Evolutionary conservation across 169 alveolate species (phyloP).

Genomic region (Neospora caninum): DNA sequence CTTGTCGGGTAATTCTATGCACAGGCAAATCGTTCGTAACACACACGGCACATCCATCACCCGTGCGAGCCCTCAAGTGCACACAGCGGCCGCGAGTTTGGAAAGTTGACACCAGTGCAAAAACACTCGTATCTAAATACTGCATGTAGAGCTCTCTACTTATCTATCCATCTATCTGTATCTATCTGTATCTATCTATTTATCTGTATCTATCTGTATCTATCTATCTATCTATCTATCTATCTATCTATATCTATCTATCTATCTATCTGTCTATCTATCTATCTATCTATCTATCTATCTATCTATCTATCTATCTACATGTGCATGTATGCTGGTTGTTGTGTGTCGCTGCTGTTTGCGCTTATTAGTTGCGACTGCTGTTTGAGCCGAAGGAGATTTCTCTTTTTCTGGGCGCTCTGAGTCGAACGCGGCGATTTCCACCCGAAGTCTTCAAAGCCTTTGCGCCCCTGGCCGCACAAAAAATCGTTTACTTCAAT

Average conservation of each 20-base stretch:
- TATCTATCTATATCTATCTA: neutral
- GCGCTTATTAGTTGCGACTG: conserved; percentile 30
- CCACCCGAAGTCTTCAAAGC: conserved; percentile 55
- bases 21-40: no score
- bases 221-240: neutral
- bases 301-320: neutral
- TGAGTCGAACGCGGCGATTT: conserved; percentile 63
- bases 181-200: neutral
- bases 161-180: no score
- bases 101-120: no score
- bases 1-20: no score
- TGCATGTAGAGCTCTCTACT: no score
- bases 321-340: neutral
- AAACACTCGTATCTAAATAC: no score
- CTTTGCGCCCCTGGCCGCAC: conserved; percentile 21
- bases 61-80: no score
- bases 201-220: neutral
- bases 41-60: no score
- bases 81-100: no score
- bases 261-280: neutral
- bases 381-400: conserved; percentile 69
- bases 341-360: neutral
- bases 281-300: neutral
- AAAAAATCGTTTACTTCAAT: neutral
- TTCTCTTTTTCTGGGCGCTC: conserved; percentile 70